Conservation (phyloP, 768 basidiomycete species). For the Boletus vinaceobasis region DNA sequence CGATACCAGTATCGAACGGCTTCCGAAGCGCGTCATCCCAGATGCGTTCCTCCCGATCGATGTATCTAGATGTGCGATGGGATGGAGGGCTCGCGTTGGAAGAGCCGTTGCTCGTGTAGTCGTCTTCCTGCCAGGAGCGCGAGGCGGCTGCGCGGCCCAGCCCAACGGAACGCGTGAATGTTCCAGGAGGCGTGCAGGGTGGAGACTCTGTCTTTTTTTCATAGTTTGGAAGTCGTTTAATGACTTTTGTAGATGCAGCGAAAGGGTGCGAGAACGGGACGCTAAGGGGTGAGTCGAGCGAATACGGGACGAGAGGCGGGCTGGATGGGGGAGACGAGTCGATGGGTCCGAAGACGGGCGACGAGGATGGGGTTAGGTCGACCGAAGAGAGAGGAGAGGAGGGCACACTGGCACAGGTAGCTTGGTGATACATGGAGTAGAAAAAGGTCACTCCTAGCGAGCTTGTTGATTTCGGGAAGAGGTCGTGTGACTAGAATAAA, state of each 20-base stretch:
- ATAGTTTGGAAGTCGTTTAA: slow-evolving; percentile 40
- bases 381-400: slow-evolving; percentile 13
- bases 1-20: slow-evolving; percentile 46
- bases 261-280: slow-evolving; percentile 43
- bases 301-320: slow-evolving; percentile 23
- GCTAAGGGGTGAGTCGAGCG: slow-evolving; percentile 32
- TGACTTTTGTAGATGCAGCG: slow-evolving; percentile 54
- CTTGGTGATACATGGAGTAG: slow-evolving; percentile 10
- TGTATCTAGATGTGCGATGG: slow-evolving; percentile 15
- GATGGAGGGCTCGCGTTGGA: slow-evolving; percentile 6
- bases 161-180: slow-evolving; percentile 15
- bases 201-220: slow-evolving; percentile 36
- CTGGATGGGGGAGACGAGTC: slow-evolving; percentile 39
- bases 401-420: not conserved
- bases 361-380: slow-evolving; percentile 49
- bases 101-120: slow-evolving; percentile 15
- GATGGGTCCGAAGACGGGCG: slow-evolving; percentile 38
- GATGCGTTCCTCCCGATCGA: slow-evolving; percentile 33
- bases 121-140: slow-evolving; percentile 27
- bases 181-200: slow-evolving; percentile 22
- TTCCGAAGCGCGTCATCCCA: slow-evolving; percentile 48
- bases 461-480: not conserved
- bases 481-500: slow-evolving; percentile 8
- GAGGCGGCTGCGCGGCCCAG: slow-evolving; percentile 8
- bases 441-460: not conserved